A percentile compares a stretch with the other conserved stretches of the same genome.
Conservation (phyloP, 495 filamentous ascomycete species). For the Neurospora intermedia region DNA sequence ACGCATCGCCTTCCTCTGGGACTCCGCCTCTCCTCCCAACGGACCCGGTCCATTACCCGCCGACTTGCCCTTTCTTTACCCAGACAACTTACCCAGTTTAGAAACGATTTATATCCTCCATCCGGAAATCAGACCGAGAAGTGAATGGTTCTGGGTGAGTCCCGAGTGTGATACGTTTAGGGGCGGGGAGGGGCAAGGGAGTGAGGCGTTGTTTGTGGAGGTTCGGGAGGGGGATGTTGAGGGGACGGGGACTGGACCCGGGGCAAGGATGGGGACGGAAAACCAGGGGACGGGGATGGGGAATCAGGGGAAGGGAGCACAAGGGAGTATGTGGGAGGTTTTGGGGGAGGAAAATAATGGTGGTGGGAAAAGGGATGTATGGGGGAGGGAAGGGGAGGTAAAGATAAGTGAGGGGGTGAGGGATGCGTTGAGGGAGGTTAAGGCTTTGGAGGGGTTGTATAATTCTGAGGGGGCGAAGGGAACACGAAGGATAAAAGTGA, state of each 20-base stretch:
- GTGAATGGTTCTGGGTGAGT: neutral
- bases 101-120: neutral
- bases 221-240: neutral
- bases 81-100: neutral
- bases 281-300: too few species aligned
- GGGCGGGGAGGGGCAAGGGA: neutral
- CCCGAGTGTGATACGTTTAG: neutral
- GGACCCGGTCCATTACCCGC: neutral
- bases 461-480: neutral
- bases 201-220: neutral
- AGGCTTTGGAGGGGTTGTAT: neutral
- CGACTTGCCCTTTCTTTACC: neutral
- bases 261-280: neutral
- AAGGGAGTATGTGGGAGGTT: neutral
- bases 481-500: neutral
- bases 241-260: too few species aligned
- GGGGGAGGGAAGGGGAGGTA: neutral
- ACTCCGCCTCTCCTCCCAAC: neutral
- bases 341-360: neutral
- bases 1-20: neutral
- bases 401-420: neutral
- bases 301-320: too few species aligned
- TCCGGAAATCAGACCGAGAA: neutral
- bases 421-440: neutral
- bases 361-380: neutral